Base-by-base conservation (phyloP, 2,329 filamentous ascomycete species). In the Hirsutella rhossiliensis region DNA sequence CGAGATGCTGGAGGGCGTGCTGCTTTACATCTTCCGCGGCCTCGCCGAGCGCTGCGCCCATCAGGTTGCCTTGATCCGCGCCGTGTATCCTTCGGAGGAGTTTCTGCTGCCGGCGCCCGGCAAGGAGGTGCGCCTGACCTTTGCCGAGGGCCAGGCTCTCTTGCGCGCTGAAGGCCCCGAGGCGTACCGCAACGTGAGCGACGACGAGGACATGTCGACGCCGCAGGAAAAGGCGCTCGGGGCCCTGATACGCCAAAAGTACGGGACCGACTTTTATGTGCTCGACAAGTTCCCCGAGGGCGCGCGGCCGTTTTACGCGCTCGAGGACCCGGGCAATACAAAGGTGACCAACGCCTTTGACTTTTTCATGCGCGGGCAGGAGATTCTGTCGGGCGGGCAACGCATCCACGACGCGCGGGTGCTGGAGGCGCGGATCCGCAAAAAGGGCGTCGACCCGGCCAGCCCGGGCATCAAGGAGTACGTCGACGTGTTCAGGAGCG, bases 221-320 rank as follows among this genome's bases (percentile, higher is more conserved):
- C 80, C 85, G 0, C 82, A 90, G 58, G 86, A 92, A 63, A 89
- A 89, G 67, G 85, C 83, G n/a, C 80, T 97, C 9, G 92, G 92
- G 46, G 81, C 80, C 23, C 73, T 97, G 40, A 79, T 97, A 52
- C 82, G 86, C 45, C 75, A 86, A 55, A 96, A 95, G 68, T 95
- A 84, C 74, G 78, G 84, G 60, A 92, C 88, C 47, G 92, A 98
- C 68, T 97, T 97, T 69, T 97, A 95, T 69, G 82, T 94, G 19
- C 76, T 98, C 49, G 90, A 97, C 72, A 92, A 97, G 67, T 98
- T 95, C 73, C 92, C 92, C 38, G 80, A 92, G 63, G 72, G 73
- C 32, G 86, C 92, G 18, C 79, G 92, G 28, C 90, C 90, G 5
- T 95, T 95, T 66, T 97, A 96, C 66, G 88, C 90, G 48, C 87